These are phyloP conservation scores for Phytophthora fragariaefolia DNA, from an alignment of 352 stramenopile genomes.

Conservation along the genomic window DNA sequence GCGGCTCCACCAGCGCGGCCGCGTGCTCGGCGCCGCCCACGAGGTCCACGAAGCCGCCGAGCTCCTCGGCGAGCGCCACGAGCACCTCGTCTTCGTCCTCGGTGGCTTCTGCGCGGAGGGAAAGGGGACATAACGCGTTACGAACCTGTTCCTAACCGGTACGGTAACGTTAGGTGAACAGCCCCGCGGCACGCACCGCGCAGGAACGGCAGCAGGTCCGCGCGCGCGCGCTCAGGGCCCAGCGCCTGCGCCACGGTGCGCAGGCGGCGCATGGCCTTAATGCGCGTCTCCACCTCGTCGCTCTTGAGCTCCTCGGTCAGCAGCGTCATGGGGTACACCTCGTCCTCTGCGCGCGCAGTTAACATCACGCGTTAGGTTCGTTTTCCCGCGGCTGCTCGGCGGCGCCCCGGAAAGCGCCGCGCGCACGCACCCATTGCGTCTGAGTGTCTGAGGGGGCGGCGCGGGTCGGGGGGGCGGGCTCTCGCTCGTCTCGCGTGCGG, in stretches of 20 bases:
- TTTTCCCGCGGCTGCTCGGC: too few species aligned
- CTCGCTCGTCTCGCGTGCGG: slow-evolving; percentile 7
- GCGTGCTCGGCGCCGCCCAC: slow-evolving; percentile 77
- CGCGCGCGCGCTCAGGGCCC: slow-evolving; percentile 79
- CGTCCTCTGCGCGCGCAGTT: slow-evolving; percentile 57
- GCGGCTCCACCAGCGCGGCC: slow-evolving; percentile 82
- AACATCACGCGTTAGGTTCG: slow-evolving; percentile 2
- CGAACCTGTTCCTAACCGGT: slow-evolving; percentile 13
- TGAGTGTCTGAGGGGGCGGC: slow-evolving; percentile 11
- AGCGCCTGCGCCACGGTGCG: slow-evolving; percentile 92
- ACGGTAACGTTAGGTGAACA: too few species aligned
- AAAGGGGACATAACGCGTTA: slow-evolving; percentile 10
- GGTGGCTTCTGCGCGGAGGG: slow-evolving; percentile 63
- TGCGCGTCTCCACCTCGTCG: slow-evolving; percentile 92
- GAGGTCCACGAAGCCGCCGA: slow-evolving; percentile 91
- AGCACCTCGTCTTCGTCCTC: slow-evolving; percentile 95
- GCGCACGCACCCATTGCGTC: slow-evolving; percentile 31
- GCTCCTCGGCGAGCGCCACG: slow-evolving; percentile 90
- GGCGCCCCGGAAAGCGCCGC: neutral
- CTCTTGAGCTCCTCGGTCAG: slow-evolving; percentile 93
- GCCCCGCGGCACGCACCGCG: slow-evolving; percentile 46
- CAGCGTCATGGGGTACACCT: slow-evolving; percentile 90
- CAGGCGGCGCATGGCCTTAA: slow-evolving; percentile 95
- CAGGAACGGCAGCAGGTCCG: slow-evolving; percentile 91
- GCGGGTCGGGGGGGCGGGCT: slow-evolving; percentile 2